Base-by-base conservation (phyloP, 2,329 filamentous ascomycete species). In the Talaromyces albobiverticillius region DNA sequence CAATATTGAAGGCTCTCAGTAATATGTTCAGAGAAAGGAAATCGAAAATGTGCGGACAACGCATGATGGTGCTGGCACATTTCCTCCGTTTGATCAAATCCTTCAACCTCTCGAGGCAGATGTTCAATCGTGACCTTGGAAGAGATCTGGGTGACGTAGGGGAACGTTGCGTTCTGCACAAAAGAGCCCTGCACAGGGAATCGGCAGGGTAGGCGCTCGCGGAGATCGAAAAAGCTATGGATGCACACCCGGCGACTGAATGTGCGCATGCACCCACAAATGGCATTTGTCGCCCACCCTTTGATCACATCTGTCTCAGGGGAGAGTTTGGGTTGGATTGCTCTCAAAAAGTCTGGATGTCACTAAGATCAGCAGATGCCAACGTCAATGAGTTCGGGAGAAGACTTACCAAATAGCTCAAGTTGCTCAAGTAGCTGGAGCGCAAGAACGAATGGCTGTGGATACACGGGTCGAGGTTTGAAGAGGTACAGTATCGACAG, bases 81-180 rank as follows among this genome's bases (percentile, higher is more conserved):
- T n/a, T n/a, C n/a, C n/a, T n/a, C n/a, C n/a, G n/a, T n/a, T n/a
- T n/a, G n/a, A n/a, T n/a, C n/a, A n/a, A n/a, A n/a, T n/a, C n/a
- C n/a, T n/a, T n/a, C n/a, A n/a, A n/a, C n/a, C n/a, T n/a, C n/a
- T n/a, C n/a, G n/a, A n/a, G n/a, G n/a, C n/a, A n/a, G n/a, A n/a
- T n/a, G n/a, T n/a, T n/a, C n/a, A n/a, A n/a, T n/a, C n/a, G n/a
- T n/a, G n/a, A n/a, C n/a, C 10, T 18, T 32, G 3, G 43, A 4
- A 2, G 34, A 25, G 7, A 43, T 16, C 3, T 20, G 13, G n/a
- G 51, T 46, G 3, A 53, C 34, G 18, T 53, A 53, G 1, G 51
- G 51, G 8, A 53, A 42, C 4, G 43, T 42, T 1, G n/a, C 45
- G 14, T 53, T 53, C 20, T 53, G 51, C 1, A 53, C 16, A 9